Evolutionary conservation across 2,329 filamentous ascomycete species (phyloP), one percentile per base, ranked within the genome.

Genomic region (Venturia carpophila): DNA sequence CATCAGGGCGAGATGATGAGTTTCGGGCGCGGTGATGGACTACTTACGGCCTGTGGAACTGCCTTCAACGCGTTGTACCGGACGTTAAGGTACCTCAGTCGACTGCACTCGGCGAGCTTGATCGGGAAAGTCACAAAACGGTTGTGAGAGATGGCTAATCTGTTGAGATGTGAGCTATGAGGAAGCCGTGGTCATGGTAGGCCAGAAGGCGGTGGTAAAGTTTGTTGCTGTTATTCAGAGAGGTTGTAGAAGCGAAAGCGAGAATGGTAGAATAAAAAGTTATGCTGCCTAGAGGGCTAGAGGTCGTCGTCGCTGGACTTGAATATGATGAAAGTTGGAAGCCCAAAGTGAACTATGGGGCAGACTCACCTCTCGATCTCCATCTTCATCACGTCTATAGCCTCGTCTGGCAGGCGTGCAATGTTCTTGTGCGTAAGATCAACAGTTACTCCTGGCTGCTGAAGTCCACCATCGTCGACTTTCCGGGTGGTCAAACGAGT

Each of bases 81-180:
- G 68, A 92, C 86, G 70, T 93, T 93, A 67, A 93, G 83, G 73
- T 93, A 93, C 67, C 89, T 87, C 67, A 93, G 78, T 62, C 88
- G 88, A 52, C 85, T 87, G 77, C 89, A 92, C 77, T 92, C 89
- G 43, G 87, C 82, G 70, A 92, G 89, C 64, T 88, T 83, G 30
- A 79, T 72, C 6, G 90, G 90, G 60, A 93, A 84, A n/a, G 83
- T 81, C 41, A 84, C 81, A 66, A 92, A 80, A 69, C 85, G 86
- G 74, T 92, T 92, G 77, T 92, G 89, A n/a, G 89, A 91, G 68
- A 93, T 79, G 62, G 90, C 90, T 64, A 93, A 83, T 70, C 89
- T 92, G 72, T 58, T 42, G 24, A 65, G 49, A 49, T 17, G 68
- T 74, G 69, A 73, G 73, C 62, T 47, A 47, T 62, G 39, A 21